Evolutionary conservation across 2,329 filamentous ascomycete species (phyloP), one percentile per base, ranked within the genome.

Genomic region (Penicillium griseofulvum): DNA sequence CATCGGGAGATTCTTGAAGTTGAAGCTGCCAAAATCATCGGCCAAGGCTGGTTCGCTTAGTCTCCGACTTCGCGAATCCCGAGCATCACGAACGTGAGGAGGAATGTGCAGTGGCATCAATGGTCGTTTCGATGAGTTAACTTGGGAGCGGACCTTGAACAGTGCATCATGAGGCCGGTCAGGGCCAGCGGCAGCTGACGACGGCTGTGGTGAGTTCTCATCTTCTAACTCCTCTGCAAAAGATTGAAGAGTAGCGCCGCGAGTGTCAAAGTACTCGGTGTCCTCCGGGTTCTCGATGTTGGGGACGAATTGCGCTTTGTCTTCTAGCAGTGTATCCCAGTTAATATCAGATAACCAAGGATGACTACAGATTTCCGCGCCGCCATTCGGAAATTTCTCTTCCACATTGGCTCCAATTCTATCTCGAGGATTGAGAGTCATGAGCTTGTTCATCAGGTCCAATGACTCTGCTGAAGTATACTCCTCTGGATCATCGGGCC

Each of bases 151-250:
- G 28, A 96, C 92, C 37, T 91, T 86, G 52, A 92, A 96, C 12
- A 99, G 78, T 0, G 95, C 94, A 76, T 99, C 94, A 67, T 99
- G 93, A 1, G 94, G 95, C 49, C 95, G 84, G 60, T 97, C 93
- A 10, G 87, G 82, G 2, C 85, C 84, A 33, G 85, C 85, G 1
- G 89, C 84, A 0, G 84, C 83, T 2, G 85, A 81, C 1, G 80
- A 81, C 1, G 80, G 80, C n/a, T 88, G 85, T 9, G 91, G 89
- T 0, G 91, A 88, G 39, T 82, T 76, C 68, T 95, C 90, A 65
- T 97, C 94, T 70, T 97, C 93, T 67, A 97, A 88, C 71, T 99
- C 94, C 60, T 96, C 91, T 0, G 89, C 87, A 71, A 99, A 99
- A 3, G 90, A 89, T 67, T 96, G 90, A 62, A 97, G 81, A 1